phyloP scores from a whole-genome alignment of 1,284 basidiomycete species.

The Pseudozyma tsukubaensis region DNA sequence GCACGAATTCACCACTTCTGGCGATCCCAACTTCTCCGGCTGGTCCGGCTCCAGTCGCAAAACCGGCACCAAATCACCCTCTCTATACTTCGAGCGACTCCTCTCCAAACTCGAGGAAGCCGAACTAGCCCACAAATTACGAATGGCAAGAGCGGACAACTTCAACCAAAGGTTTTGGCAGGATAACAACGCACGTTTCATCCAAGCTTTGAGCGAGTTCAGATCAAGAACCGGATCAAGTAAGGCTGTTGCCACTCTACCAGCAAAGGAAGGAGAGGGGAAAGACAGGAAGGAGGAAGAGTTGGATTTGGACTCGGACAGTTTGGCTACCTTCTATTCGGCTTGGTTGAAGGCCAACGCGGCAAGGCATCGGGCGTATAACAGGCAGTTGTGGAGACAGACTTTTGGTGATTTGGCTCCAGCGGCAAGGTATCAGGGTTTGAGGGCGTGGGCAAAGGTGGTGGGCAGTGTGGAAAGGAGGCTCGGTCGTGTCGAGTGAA shows the following conservation, averaged over 20 bases:
- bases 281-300: constrained; percentile 15
- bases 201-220: constrained; percentile 51
- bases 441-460: constrained; percentile 44
- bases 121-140: constrained; percentile 57
- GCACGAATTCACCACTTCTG: constrained; percentile 55
- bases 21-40: constrained; percentile 14
- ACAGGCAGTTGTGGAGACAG: constrained; percentile 58
- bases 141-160: constrained; percentile 54
- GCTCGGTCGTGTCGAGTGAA: constrained; percentile 20
- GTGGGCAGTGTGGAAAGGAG: constrained; percentile 24
- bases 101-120: constrained; percentile 55
- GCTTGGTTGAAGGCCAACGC: constrained; percentile 64
- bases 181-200: constrained; percentile 65
- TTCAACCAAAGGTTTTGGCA: constrained; percentile 68
- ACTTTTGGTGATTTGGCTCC: constrained; percentile 52
- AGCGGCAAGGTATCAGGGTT: constrained; percentile 34
- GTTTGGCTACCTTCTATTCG: constrained; percentile 60
- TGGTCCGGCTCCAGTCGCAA: constrained; percentile 2
- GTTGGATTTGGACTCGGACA: constrained; percentile 40
- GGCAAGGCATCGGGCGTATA: constrained; percentile 58
- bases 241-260: constrained; percentile 40
- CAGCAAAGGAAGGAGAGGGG: neutral
- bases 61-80: constrained; percentile 14
- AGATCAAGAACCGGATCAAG: constrained; percentile 30
- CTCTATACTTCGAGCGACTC: constrained; percentile 49